phyloP scores from a whole-genome alignment of 2,329 filamentous ascomycete genomes.

The Xylariaceae sp. region DNA sequence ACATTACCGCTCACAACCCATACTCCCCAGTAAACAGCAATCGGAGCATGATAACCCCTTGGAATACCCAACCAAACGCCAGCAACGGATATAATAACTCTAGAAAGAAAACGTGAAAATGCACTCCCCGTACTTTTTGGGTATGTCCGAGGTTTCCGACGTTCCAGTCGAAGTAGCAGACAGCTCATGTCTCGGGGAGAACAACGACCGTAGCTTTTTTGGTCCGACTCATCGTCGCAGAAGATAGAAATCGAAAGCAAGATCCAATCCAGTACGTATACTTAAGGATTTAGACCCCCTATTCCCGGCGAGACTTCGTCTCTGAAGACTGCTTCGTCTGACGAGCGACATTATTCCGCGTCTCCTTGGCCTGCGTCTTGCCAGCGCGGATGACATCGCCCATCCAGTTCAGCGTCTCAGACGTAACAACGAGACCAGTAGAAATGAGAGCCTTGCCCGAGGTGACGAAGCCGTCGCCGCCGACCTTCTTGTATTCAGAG shows the following conservation, averaged over 20 bases:
- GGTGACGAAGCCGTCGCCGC: slow-evolving; percentile 59
- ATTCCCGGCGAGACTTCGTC: too few species aligned
- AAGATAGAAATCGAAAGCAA: too few species aligned
- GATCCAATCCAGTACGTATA: too few species aligned
- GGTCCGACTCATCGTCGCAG: too few species aligned
- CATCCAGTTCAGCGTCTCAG: slow-evolving; percentile 59
- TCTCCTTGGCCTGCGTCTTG: slow-evolving; percentile 57
- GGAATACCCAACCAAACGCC: background rate
- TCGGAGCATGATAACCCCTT: background rate
- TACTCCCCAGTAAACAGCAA: background rate
- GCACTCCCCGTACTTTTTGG: too few species aligned
- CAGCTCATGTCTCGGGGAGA: too few species aligned
- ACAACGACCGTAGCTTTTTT: too few species aligned
- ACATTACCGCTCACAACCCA: background rate
- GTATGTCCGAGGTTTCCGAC: too few species aligned
- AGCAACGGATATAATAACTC: background rate
- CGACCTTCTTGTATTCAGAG: slow-evolving; percentile 57
- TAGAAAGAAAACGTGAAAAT: background rate
- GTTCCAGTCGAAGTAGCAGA: too few species aligned
- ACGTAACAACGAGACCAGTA: slow-evolving; percentile 61
- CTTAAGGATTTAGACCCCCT: too few species aligned
- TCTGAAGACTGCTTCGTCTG: too few species aligned
- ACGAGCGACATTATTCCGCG: slow-evolving; percentile 32
- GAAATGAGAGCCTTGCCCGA: slow-evolving; percentile 65
- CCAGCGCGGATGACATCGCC: slow-evolving; percentile 54